These are phyloP conservation scores for Codiaeum variegatum DNA, from an alignment of 441 rosid genomes.

Conservation along the genomic window DNA sequence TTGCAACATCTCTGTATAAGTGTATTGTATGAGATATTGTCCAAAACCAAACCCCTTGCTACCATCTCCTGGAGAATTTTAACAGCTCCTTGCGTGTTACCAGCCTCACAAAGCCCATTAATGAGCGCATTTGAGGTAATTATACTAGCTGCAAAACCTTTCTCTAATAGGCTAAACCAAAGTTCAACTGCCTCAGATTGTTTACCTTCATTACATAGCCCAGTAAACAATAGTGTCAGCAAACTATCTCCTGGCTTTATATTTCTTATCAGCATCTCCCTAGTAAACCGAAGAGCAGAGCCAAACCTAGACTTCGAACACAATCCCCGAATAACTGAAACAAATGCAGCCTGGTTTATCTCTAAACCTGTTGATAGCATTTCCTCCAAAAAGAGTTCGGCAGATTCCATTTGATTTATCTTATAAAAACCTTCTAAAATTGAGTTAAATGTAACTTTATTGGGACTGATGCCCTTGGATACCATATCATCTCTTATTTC, in stretches of 20 bases:
- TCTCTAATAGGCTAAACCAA: slow-evolving; percentile 46
- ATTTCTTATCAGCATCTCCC: slow-evolving; percentile 58
- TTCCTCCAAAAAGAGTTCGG: slow-evolving; percentile 52
- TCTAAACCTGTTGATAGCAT: slow-evolving; percentile 48
- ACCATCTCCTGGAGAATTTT: slow-evolving; percentile 51
- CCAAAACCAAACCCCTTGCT: slow-evolving; percentile 45
- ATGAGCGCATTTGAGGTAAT: slow-evolving; percentile 71
- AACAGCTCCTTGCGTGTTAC: slow-evolving; percentile 46
- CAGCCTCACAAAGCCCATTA: slow-evolving; percentile 65
- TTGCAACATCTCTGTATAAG: slow-evolving; percentile 54
- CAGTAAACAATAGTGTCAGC: slow-evolving; percentile 54
- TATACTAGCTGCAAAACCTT: slow-evolving; percentile 42
- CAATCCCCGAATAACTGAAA: slow-evolving; percentile 51
- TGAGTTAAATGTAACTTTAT: slow-evolving; percentile 59
- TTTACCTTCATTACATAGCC: slow-evolving; percentile 59
- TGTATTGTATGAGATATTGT: slow-evolving; percentile 54
- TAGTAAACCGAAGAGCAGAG: slow-evolving; percentile 42
- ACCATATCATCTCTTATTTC: slow-evolving; percentile 57
- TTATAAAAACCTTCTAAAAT: slow-evolving; percentile 60
- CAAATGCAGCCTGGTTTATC: slow-evolving; percentile 48
- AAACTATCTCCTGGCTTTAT: slow-evolving; percentile 61
- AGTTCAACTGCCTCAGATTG: slow-evolving; percentile 53
- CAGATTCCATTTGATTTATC: slow-evolving; percentile 43
- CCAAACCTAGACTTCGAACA: slow-evolving; percentile 45
- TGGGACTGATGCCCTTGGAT: slow-evolving; percentile 54